A percentile compares a stretch with the other conserved stretches of the same genome.
Conservation (phyloP, 2,329 filamentous ascomycete species). For the Ophiostoma montium region DNA sequence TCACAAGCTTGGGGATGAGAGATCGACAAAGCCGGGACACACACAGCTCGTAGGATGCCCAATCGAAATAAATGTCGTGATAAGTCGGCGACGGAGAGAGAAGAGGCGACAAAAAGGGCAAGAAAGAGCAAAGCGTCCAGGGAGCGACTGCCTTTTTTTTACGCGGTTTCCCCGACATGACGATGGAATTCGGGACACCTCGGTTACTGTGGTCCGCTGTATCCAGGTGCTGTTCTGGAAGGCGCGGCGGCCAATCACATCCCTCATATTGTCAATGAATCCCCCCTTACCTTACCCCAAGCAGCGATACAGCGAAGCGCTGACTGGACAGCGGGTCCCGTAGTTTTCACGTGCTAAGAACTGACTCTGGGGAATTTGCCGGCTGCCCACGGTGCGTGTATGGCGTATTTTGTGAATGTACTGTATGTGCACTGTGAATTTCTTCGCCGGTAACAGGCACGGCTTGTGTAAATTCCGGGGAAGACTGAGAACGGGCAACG, state of each 20-base stretch:
- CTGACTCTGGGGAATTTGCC: neutral
- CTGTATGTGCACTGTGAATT: neutral
- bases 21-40: neutral
- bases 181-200: conserved; percentile 15
- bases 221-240: conserved; percentile 2
- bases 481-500: too few species aligned
- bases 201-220: conserved; percentile 11
- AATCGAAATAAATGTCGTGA: neutral
- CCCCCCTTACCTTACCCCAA: conserved; percentile 3
- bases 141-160: conserved; percentile 1
- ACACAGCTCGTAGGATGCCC: neutral
- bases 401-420: neutral
- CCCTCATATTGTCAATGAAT: conserved; percentile 12
- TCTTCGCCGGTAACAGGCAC: too few species aligned
- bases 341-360: conserved; percentile 2
- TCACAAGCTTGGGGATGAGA: neutral
- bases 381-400: neutral
- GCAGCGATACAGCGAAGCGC: conserved; percentile 12
- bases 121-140: neutral
- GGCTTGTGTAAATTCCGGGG: too few species aligned
- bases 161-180: conserved; percentile 7
- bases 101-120: neutral
- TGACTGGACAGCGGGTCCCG: conserved; percentile 8
- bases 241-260: conserved; percentile 10
- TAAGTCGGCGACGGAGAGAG: neutral